Conservation (phyloP, 352 stramenopile species). For the Pythium phragmitis region DNA sequence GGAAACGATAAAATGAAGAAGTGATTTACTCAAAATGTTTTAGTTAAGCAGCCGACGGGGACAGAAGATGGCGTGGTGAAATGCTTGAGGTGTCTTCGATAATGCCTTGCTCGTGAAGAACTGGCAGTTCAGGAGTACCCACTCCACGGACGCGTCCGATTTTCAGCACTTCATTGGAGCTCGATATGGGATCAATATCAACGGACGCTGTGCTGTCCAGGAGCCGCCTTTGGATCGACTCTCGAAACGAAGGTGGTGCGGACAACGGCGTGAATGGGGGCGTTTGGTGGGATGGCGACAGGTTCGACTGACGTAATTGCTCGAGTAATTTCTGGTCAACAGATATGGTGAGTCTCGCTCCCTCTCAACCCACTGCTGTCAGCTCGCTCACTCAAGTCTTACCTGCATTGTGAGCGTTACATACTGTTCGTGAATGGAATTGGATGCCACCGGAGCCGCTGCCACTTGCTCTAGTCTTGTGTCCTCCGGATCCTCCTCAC, state of each 20-base stretch:
- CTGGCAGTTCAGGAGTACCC: not conserved
- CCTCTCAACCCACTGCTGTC: not conserved
- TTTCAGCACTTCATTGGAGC: not conserved
- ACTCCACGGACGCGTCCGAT: not conserved
- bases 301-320: conserved; percentile 26
- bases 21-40: too few species aligned
- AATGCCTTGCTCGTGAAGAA: not conserved
- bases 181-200: not conserved
- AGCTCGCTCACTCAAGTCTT: not conserved
- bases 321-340: conserved; percentile 34
- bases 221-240: conserved; percentile 1
- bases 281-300: conserved; percentile 3
- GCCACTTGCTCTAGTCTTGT: not conserved
- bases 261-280: conserved; percentile 15
- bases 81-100: not conserved
- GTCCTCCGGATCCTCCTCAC: not conserved
- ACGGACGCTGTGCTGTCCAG: not conserved
- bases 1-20: too few species aligned
- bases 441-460: not conserved
- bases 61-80: too few species aligned
- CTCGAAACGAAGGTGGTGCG: conserved; percentile 7
- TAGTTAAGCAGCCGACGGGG: too few species aligned
- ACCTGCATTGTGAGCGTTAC: conserved; percentile 22
- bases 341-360: not conserved
- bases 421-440: conserved; percentile 18